Base-by-base conservation (phyloP, 139 green algal species). In the Chlamydomonas schloesseri region DNA sequence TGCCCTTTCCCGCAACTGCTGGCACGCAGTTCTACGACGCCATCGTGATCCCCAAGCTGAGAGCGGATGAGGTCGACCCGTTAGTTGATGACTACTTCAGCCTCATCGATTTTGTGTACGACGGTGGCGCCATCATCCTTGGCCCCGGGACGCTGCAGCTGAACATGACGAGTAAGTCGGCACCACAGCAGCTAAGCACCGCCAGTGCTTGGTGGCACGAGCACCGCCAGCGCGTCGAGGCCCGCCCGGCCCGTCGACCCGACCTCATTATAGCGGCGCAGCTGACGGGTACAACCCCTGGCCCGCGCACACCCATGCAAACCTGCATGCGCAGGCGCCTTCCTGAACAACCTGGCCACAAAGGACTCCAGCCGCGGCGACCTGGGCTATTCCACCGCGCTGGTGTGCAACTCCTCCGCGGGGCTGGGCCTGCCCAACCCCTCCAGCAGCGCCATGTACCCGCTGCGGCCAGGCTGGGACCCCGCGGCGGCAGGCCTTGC, bases 11-110 rank as follows among this genome's bases (percentile, higher is more conserved):
- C 42, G 42, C 42, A 50, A 50, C 42, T 50, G 6, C 42, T n/a
- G n/a, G n/a, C n/a, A 8, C 57, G 21, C 75, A 82, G 75, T 71
- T 71, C 21, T 71, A 82, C 57, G 75, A 82, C 36, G 75, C 71
- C 1, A 37, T 82, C 34, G 29, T 57, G 10, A 18, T 82, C 2
- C 75, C 75, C 0, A 36, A 82, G 75, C 62, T 36, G 29, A 18
- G 34, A 1, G 2, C 34, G 34, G 28, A 24, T 33, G 60, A 37
- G 4, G 28, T 26, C 31, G 42, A 50, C 42, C 42, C 42, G 28
- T 42, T 72, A 18, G n/a, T 2, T 20, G 37, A 71, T 24, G 29
- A 58, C 18, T 71, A 72, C 36, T 28, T 33, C 36, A 72, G 8
- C 33, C 75, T 82, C 2, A 33, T 75, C 18, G 31, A 55, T 13